A percentile compares a stretch with the other conserved stretches of the same genome.
phyloP scores from a whole-genome alignment of 495 filamentous ascomycete species.

The Ascodesmis nigricans region DNA sequence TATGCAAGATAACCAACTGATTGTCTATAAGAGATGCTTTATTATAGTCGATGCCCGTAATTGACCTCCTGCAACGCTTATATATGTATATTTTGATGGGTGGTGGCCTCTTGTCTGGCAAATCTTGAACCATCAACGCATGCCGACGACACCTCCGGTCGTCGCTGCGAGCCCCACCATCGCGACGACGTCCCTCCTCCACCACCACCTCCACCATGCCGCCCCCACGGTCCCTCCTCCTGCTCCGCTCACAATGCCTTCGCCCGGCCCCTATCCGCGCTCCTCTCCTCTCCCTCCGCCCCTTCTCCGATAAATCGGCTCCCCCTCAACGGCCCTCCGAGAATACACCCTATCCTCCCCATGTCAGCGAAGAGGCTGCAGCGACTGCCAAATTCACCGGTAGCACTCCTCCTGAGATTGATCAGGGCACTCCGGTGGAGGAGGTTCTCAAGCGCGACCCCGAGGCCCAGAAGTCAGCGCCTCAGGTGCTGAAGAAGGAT shows the following conservation, averaged over 20 bases:
- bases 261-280: not conserved
- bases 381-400: constrained; percentile 34
- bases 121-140: constrained; percentile 9
- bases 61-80: constrained; percentile 3
- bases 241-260: constrained; percentile 4
- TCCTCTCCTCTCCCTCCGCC: constrained; percentile 1
- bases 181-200: too few species aligned
- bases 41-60: constrained; percentile 15
- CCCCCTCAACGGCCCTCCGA: constrained; percentile 29
- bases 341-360: constrained; percentile 32
- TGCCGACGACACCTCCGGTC: too few species aligned
- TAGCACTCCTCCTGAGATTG: constrained; percentile 32
- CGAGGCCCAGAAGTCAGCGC: constrained; percentile 38
- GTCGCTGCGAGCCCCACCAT: too few species aligned
- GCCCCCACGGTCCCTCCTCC: constrained; percentile 8
- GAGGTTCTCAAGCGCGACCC: constrained; percentile 46
- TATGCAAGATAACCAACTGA: too few species aligned
- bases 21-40: too few species aligned
- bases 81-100: constrained; percentile 4
- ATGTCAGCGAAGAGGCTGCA: constrained; percentile 44
- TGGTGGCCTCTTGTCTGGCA: constrained; percentile 6
- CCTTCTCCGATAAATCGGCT: constrained; percentile 11
- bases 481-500: constrained; percentile 43
- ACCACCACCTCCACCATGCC: too few species aligned
- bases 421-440: constrained; percentile 39